Evolutionary conservation across 805 yeast species (phyloP).

Genomic region (Ogataea chonburiensis): DNA sequence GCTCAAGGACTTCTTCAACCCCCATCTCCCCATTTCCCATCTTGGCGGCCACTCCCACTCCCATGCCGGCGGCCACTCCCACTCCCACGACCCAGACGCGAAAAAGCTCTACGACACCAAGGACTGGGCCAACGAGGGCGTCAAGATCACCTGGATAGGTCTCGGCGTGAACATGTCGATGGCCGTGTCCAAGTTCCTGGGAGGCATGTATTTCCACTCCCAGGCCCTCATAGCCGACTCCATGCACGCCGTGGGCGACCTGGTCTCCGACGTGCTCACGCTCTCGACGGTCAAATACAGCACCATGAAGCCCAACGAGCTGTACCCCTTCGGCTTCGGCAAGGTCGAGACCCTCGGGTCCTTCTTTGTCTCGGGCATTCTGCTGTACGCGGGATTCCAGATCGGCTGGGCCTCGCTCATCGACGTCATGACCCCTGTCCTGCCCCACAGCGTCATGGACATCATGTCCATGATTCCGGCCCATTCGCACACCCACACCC

Average conservation of each 20-base stretch:
- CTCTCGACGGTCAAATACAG: constrained; percentile 84
- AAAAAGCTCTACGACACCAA: constrained; percentile 44
- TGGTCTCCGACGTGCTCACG: constrained; percentile 86
- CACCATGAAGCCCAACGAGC: constrained; percentile 50
- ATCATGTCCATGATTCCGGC: constrained; percentile 47
- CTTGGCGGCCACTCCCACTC: constrained; percentile 26
- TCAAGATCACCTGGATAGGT: constrained; percentile 91
- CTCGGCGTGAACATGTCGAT: constrained; percentile 77
- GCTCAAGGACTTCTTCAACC: constrained; percentile 36
- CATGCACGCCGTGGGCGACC: constrained; percentile 86
- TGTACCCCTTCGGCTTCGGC: constrained; percentile 87
- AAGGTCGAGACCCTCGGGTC: constrained; percentile 93
- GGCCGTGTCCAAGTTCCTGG: constrained; percentile 83
- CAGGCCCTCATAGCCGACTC: constrained; percentile 95
- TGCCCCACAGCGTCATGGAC: constrained; percentile 64
- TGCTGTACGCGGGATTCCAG: constrained; percentile 83
- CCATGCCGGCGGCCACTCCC: constrained; percentile 38
- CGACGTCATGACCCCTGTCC: constrained; percentile 61
- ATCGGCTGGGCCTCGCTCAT: constrained; percentile 85
- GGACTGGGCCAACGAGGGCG: constrained; percentile 72
- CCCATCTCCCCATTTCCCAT: constrained; percentile 35
- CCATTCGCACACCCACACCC: constrained; percentile 56
- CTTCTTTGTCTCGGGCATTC: constrained; percentile 76
- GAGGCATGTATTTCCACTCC: constrained; percentile 91
- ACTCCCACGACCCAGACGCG: constrained; percentile 41